Evolutionary conservation across 176 grass and related monocot genomes (phyloP), one percentile per base, ranked within the genome.

Genomic region (Oryza rufipogon): DNA sequence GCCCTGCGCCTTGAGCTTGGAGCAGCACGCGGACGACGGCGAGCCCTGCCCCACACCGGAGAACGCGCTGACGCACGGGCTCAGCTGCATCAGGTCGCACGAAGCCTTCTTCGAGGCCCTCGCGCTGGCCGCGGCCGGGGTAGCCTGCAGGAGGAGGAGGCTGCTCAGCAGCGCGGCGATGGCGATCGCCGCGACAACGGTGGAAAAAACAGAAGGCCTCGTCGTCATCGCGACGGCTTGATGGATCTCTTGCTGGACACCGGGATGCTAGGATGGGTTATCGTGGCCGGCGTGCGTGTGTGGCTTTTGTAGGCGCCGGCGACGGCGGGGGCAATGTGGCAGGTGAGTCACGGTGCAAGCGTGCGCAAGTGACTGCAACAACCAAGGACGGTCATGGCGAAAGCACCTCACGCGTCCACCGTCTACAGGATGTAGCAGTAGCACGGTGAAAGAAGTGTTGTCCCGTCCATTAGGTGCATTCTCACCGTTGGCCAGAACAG

Each of bases 71-170:
- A 85, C 81, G 89, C 92, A 94, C 10, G 92, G 82, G 87, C 81
- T 87, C 81, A 94, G 80, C 70, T 85, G 84, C 85, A 85, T 83
- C 69, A 90, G 84, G 81, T 85, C 83, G 82, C 92, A 94, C 56
- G 54, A 19, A 19, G 54, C 54, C 54, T 19, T n/a, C 54, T 58
- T 58, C 84, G 78, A 44, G 23, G 90, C 68, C 34, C 17, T 33
- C 23, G 70, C 79, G 17, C 65, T 25, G 45, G 77, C 67, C 11
- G 77, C 68, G 5, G 39, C 65, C 0, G 51, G 66, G 11, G 16
- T 7, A 16, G 74, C 73, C 19, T 2, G 56, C 56, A 61, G 56
- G 19, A 88, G 75, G 66, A 85, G 75, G 66, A 85, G 70, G 63
- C 63, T 1, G 63, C 63, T 1, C 19, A 71, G 32, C 11, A 75